phyloP scores from a whole-genome alignment of 1,284 basidiomycete species.

The Xanthoconium separans region DNA sequence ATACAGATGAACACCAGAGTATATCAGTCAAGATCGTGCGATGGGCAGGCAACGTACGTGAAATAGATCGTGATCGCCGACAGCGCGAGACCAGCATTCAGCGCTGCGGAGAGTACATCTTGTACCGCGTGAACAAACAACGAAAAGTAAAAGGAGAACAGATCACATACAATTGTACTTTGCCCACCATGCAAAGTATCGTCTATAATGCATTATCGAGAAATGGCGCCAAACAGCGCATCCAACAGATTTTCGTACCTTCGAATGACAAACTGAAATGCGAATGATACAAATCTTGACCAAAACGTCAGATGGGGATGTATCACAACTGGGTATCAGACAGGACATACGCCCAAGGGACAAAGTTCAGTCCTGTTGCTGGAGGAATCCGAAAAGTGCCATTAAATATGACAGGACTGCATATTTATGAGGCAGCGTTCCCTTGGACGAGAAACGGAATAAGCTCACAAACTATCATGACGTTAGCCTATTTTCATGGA shows the following conservation, averaged over 20 bases:
- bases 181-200: conserved; percentile 67
- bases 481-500: too few relatives aligned
- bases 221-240: conserved; percentile 31
- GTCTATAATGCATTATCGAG: conserved; percentile 37
- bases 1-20: too few relatives aligned
- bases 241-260: conserved; percentile 24
- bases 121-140: neutral
- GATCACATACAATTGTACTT: conserved; percentile 57
- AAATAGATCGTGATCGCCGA: conserved; percentile 54
- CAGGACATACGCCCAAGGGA: conserved; percentile 33
- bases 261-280: conserved; percentile 60
- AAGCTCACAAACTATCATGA: conserved; percentile 19
- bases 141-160: neutral
- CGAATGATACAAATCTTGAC: conserved; percentile 45
- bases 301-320: neutral
- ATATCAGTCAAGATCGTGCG: too few relatives aligned
- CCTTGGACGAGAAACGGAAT: neutral
- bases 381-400: conserved; percentile 36
- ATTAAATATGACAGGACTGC: conserved; percentile 31
- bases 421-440: neutral
- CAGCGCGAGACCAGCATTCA: conserved; percentile 55
- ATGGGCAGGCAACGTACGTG: conserved; percentile 20
- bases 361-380: conserved; percentile 41
- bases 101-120: conserved; percentile 58
- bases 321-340: neutral